Base-by-base conservation (phyloP, 108 stramenopile species). In the Cyclostephanos tholiformis region DNA sequence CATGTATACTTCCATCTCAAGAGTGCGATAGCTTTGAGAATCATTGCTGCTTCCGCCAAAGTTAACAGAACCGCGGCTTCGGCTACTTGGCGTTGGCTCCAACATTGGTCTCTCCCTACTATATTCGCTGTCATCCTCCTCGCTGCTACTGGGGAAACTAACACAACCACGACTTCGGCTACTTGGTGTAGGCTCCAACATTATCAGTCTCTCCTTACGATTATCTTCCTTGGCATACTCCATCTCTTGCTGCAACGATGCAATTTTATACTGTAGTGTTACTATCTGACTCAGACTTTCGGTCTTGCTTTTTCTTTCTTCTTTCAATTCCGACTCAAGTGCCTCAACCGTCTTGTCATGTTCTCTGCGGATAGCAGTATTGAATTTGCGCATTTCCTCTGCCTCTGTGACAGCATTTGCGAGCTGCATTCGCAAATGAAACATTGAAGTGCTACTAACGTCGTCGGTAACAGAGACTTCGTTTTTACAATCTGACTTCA, bases 321-420 rank as follows among this genome's bases (percentile, higher is more conserved):
- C 63, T 22, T 62, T 67, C 52, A 79, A 60, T 43, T 79, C 78
- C 7, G 30, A 39, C 43, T 79, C 78, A 35, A 79, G 53, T 16
- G 72, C 67, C 2, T 51, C 29, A 36, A 79, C 68, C 22, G 78
- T 79, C 41, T 72, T 62, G 2, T 63, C 52, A 32, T 79, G 78
- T 56, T 79, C 71, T 25, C 69, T 73, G 22, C 78, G 49, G 0
- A 79, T 72, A 14, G 50, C 56, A 41, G 77, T 36, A 35, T 72
- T 72, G 50, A 51, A 72, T 27, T 79, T 79, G 25, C 77, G 77
- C 77, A 79, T 67, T 23, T 79, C 71, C 32, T 79, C 71, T 52
- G 71, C 71, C 44, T 79, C 77, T 25, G 41, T 79, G 43, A 71
- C 62, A 8, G 65, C 56, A 39, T 9, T 49, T 29, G 70, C 70